A percentile compares a stretch with the other conserved stretches of the same genome.
Conservation (phyloP, 768 basidiomycete genomes). For the Porpolomopsis calyptriformis region DNA sequence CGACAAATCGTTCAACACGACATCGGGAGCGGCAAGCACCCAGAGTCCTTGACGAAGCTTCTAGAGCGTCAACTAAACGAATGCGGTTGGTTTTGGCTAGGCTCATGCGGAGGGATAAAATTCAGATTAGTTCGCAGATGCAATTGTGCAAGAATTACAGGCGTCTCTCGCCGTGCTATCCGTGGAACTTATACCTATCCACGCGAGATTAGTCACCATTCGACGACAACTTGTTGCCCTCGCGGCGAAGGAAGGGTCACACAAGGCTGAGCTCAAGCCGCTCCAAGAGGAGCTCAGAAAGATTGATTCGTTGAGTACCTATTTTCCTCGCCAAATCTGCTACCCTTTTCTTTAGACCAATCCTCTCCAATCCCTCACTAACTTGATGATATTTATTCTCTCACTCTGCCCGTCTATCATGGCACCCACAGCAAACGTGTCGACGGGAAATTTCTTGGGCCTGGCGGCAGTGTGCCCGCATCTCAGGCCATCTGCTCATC, state of each 20-base stretch:
- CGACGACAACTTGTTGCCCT: conserved; percentile 83
- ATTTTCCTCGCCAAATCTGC: conserved; percentile 19
- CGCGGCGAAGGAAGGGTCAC: conserved; percentile 76
- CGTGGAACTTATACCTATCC: conserved; percentile 81
- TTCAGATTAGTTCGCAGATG: conserved; percentile 36
- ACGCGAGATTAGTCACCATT: conserved; percentile 78
- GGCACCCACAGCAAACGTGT: conserved; percentile 61
- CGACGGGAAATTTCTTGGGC: conserved; percentile 91
- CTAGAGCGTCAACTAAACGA: conserved; percentile 86
- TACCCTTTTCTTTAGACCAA: background rate
- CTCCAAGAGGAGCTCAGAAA: conserved; percentile 86
- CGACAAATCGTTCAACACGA: conserved; percentile 81
- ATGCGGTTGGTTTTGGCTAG: conserved; percentile 56
- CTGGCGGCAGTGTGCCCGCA: conserved; percentile 79
- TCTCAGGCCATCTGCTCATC: conserved; percentile 90
- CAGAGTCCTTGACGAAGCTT: conserved; percentile 77
- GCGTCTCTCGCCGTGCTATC: conserved; percentile 82
- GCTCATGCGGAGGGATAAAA: background rate
- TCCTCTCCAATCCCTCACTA: background rate
- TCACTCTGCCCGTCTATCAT: conserved; percentile 2
- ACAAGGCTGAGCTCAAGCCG: conserved; percentile 81
- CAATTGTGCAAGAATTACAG: conserved; percentile 65
- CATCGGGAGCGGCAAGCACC: conserved; percentile 69
- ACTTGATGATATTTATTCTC: conserved; percentile 8
- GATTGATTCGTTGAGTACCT: conserved; percentile 86